Conservation (phyloP, 192 early-diverging fungal species). For the Coemansia aciculifera region DNA sequence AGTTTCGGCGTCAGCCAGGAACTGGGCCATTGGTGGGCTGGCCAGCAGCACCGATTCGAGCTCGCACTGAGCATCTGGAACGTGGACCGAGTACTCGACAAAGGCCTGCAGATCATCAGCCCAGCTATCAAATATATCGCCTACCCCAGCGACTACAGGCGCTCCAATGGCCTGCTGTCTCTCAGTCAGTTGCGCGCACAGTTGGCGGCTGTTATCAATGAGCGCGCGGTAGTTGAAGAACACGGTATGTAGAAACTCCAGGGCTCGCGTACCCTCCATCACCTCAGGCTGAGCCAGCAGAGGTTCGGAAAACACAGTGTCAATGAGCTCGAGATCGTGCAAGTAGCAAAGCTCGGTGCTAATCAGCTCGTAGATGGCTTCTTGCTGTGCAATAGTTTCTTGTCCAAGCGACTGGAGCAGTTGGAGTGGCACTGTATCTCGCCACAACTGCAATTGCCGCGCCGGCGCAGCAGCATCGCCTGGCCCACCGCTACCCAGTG, state of each 20-base stretch:
- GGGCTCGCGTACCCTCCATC: constrained; percentile 59
- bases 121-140: constrained; percentile 79
- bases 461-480: neutral
- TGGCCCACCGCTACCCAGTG: constrained; percentile 1
- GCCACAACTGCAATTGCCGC: constrained; percentile 50
- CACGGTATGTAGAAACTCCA: constrained; percentile 68
- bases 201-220: constrained; percentile 57
- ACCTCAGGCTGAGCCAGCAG: constrained; percentile 57
- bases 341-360: constrained; percentile 88
- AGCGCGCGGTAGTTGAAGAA: constrained; percentile 76
- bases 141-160: constrained; percentile 72
- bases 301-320: constrained; percentile 68
- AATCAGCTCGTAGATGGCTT: constrained; percentile 89
- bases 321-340: constrained; percentile 78
- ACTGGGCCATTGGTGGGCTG: constrained; percentile 68
- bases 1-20: constrained; percentile 75
- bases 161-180: constrained; percentile 53
- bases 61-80: constrained; percentile 72
- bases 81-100: constrained; percentile 82
- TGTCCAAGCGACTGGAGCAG: constrained; percentile 34
- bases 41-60: constrained; percentile 75
- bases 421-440: constrained; percentile 38
- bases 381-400: constrained; percentile 61
- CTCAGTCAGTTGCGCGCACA: constrained; percentile 58
- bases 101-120: constrained; percentile 70